A percentile compares a stretch with the other conserved stretches of the same genome.
Conservation (phyloP, 2,329 filamentous ascomycete species). For the Lasiodiplodia citricola region DNA sequence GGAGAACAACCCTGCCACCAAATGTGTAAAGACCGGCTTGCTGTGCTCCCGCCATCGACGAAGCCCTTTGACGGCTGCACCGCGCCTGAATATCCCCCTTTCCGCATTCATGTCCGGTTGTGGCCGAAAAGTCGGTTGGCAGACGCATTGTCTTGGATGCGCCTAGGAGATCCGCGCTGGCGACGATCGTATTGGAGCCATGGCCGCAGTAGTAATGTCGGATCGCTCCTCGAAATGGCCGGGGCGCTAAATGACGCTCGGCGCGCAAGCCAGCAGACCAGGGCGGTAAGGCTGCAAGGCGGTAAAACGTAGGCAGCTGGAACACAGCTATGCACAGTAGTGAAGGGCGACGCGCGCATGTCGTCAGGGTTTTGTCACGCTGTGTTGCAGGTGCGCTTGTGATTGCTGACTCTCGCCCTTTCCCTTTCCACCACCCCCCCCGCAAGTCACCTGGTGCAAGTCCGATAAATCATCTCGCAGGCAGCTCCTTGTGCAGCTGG, state of each 20-base stretch:
- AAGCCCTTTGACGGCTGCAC: background rate
- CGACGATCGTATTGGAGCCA: slow-evolving; percentile 24
- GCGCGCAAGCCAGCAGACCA: background rate
- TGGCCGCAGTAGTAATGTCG: slow-evolving; percentile 20
- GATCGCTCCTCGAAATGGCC: slow-evolving; percentile 13
- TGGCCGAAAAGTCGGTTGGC: background rate
- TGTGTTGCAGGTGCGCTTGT: slow-evolving; percentile 17
- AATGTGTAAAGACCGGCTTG: slow-evolving; percentile 15
- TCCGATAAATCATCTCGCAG: slow-evolving; percentile 11
- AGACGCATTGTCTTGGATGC: background rate
- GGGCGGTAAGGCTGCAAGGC: slow-evolving; percentile 9
- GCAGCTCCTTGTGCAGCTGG: slow-evolving; percentile 8
- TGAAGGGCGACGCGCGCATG: background rate
- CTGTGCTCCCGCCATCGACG: slow-evolving; percentile 7
- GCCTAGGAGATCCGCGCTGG: slow-evolving; percentile 20
- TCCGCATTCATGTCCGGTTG: slow-evolving; percentile 3
- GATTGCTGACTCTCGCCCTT: background rate
- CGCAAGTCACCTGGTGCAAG: background rate
- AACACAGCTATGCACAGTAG: background rate
- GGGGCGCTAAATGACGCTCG: slow-evolving; percentile 8
- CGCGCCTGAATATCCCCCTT: slow-evolving; percentile 8
- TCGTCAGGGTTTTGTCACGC: background rate
- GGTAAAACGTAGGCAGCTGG: slow-evolving; percentile 9
- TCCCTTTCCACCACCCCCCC: background rate
- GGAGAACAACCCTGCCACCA: slow-evolving; percentile 22